A percentile compares a stretch with the other conserved stretches of the same genome.
These are phyloP conservation scores for Malassezia vespertilionis DNA, from an alignment of 1,284 basidiomycete genomes.

Conservation along the genomic window DNA sequence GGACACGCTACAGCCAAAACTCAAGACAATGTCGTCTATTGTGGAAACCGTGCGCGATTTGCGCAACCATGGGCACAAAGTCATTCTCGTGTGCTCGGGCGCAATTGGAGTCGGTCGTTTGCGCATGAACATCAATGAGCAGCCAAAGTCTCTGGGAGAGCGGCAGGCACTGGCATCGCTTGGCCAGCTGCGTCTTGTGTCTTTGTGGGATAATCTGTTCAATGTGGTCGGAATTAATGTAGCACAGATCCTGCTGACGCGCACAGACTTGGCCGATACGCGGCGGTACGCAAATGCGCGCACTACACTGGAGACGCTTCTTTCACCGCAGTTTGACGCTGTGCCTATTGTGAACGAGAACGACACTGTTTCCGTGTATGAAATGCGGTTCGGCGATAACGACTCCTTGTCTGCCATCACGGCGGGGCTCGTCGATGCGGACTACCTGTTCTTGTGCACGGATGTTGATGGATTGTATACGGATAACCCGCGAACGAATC, in stretches of 20 bases:
- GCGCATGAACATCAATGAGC: slow-evolving; percentile 70
- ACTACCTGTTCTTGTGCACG: slow-evolving; percentile 90
- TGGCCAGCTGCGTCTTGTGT: slow-evolving; percentile 88
- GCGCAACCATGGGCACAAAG: slow-evolving; percentile 70
- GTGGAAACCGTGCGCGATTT: slow-evolving; percentile 81
- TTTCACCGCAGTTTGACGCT: slow-evolving; percentile 29
- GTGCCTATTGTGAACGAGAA: slow-evolving; percentile 48
- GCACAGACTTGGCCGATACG: slow-evolving; percentile 83
- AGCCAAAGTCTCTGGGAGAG: slow-evolving; percentile 72
- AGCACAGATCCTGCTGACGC: slow-evolving; percentile 83
- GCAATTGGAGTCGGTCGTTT: slow-evolving; percentile 90
- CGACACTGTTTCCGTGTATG: slow-evolving; percentile 49
- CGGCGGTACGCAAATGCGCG: slow-evolving; percentile 40
- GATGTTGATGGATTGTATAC: slow-evolving; percentile 96
- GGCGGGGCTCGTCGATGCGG: slow-evolving; percentile 89
- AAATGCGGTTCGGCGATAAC: slow-evolving; percentile 99
- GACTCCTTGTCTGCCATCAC: slow-evolving; percentile 95
- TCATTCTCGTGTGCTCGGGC: slow-evolving; percentile 88
- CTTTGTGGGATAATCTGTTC: slow-evolving; percentile 92
- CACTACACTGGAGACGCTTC: slow-evolving; percentile 37
- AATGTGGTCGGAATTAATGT: slow-evolving; percentile 84
- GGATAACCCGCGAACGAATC: slow-evolving; percentile 82
- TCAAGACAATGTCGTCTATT: slow-evolving; percentile 78
- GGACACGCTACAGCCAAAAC: slow-evolving; percentile 55
- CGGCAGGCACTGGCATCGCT: slow-evolving; percentile 95